phyloP scores from a whole-genome alignment of 169 alveolate species.

The Babesia ovis region DNA sequence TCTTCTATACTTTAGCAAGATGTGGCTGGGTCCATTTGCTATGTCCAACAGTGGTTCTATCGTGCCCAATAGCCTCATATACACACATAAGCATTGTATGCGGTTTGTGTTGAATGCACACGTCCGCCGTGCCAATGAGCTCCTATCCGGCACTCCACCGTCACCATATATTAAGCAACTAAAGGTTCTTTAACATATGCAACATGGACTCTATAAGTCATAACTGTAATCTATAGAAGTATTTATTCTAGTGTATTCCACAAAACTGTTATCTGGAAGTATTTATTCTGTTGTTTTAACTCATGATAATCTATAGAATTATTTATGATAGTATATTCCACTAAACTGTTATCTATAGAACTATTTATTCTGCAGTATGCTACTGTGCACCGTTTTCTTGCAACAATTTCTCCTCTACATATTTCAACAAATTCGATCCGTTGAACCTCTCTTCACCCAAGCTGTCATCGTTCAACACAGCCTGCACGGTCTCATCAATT shows the following conservation, averaged over 20 bases:
- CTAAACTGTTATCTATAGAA: too few relatives aligned
- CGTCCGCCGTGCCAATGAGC: constrained; percentile 20
- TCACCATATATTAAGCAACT: neutral
- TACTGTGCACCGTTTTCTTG: neutral
- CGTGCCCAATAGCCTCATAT: constrained; percentile 28
- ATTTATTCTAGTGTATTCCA: too few relatives aligned
- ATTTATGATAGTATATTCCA: too few relatives aligned
- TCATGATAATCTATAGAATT: too few relatives aligned
- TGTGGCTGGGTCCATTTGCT: constrained; percentile 52
- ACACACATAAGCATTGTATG: constrained; percentile 45
- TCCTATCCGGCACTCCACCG: neutral
- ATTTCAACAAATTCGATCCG: constrained; percentile 1
- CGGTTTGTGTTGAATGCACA: constrained; percentile 41
- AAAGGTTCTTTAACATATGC: neutral
- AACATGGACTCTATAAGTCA: too few relatives aligned
- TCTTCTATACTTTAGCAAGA: neutral
- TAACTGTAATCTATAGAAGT: too few relatives aligned
- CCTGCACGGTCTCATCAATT: neutral
- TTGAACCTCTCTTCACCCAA: neutral
- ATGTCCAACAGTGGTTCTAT: neutral
- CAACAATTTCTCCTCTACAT: neutral
- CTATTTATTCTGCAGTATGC: too few relatives aligned
- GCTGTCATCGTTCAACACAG: neutral
- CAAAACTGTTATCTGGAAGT: too few relatives aligned
- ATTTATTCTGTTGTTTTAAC: too few relatives aligned